phyloP scores from a whole-genome alignment of 2,329 filamentous ascomycete genomes.

The Penicillium hesseltinei region DNA sequence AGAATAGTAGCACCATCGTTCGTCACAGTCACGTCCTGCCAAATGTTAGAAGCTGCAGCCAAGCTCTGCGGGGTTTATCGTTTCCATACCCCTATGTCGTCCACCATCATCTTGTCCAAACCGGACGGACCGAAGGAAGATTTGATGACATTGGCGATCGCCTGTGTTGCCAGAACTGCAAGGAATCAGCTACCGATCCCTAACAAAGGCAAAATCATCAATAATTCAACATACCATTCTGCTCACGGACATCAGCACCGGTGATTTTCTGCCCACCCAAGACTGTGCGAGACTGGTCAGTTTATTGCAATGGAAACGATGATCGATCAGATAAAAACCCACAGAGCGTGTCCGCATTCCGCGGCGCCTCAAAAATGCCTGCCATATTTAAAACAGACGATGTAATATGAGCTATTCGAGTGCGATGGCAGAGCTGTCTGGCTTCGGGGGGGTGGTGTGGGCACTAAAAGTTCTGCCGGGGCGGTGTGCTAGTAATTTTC shows the following conservation, averaged over 20 bases:
- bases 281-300: slow-evolving; percentile 55
- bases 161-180: slow-evolving; percentile 86
- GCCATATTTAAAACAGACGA: slow-evolving; percentile 61
- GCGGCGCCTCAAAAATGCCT: slow-evolving; percentile 91
- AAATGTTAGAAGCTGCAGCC: slow-evolving; percentile 23
- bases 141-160: slow-evolving; percentile 98
- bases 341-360: slow-evolving; percentile 89
- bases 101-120: slow-evolving; percentile 99
- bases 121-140: slow-evolving; percentile 97
- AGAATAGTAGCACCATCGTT: slow-evolving; percentile 98
- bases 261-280: slow-evolving; percentile 97
- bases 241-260: slow-evolving; percentile 91
- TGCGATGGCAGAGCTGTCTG: slow-evolving; percentile 33
- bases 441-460: slow-evolving; percentile 26
- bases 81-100: slow-evolving; percentile 83
- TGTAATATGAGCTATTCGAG: slow-evolving; percentile 21
- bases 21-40: slow-evolving; percentile 91
- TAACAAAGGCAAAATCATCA: background rate
- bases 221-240: slow-evolving; percentile 68
- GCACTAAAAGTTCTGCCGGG: slow-evolving; percentile 46
- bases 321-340: slow-evolving; percentile 33
- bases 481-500: slow-evolving; percentile 37
- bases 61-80: slow-evolving; percentile 22
- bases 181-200: slow-evolving; percentile 8
- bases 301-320: slow-evolving; percentile 12